Evolutionary conservation across 2,329 filamentous ascomycete genomes (phyloP).

Genomic region (Niveomyces coronatus): DNA sequence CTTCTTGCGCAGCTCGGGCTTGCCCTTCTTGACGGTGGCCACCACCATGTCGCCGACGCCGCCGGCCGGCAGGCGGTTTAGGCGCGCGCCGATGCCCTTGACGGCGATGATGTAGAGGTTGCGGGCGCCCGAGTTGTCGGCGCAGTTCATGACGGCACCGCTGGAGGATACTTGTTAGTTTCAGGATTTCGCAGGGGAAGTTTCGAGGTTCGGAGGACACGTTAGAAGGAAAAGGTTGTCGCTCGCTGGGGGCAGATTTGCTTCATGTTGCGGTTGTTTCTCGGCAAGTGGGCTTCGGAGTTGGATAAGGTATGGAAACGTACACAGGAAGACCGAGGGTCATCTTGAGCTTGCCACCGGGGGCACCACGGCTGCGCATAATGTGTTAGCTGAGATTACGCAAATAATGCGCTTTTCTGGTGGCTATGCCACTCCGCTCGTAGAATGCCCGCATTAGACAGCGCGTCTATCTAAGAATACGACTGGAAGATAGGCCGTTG

Average conservation of each 20-base stretch:
- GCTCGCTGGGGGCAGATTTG: too few relatives aligned
- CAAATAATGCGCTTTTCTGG: neutral
- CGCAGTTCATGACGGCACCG: constrained; percentile 99
- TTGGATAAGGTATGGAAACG: too few relatives aligned
- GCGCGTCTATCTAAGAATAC: too few relatives aligned
- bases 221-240: neutral
- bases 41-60: constrained; percentile 99
- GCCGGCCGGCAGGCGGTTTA: constrained; percentile 93
- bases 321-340: constrained; percentile 99
- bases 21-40: constrained; percentile 99
- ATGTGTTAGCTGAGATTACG: constrained; percentile 21
- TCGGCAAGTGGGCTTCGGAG: too few relatives aligned
- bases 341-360: constrained; percentile 99
- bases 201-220: constrained; percentile 8
- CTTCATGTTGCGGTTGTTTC: too few relatives aligned
- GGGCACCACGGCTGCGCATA: constrained; percentile 63
- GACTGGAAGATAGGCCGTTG: too few relatives aligned
- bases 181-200: constrained; percentile 1
- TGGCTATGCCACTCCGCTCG: constrained; percentile 7
- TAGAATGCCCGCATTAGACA: too few relatives aligned
- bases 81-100: constrained; percentile 94
- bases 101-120: constrained; percentile 99
- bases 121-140: constrained; percentile 96
- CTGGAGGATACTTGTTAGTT: constrained; percentile 36
- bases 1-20: constrained; percentile 99